Evolutionary conservation across 1,139 yeast genomes (phyloP).

Genomic region (Yamadazyma diospyri): DNA sequence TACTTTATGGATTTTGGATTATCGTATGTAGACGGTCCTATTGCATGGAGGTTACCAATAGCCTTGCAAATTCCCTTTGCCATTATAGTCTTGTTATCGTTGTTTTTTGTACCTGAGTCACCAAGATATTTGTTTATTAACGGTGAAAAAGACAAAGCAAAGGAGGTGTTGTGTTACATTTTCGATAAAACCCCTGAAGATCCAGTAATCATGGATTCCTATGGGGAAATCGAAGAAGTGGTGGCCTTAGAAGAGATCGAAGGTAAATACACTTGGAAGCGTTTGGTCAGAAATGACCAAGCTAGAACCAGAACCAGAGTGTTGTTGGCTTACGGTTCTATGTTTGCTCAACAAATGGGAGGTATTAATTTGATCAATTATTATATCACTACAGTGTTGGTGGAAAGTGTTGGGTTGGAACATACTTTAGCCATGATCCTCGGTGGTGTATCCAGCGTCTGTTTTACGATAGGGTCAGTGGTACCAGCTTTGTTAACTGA

Average conservation of each 20-base stretch:
- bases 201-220: conserved; percentile 8
- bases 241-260: conserved; percentile 13
- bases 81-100: conserved; percentile 38
- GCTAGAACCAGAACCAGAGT: conserved; percentile 44
- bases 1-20: conserved; percentile 67
- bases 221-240: conserved; percentile 12
- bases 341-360: conserved; percentile 56
- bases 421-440: conserved; percentile 54
- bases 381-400: conserved; percentile 73
- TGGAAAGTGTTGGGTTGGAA: conserved; percentile 59
- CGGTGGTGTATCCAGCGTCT: conserved; percentile 56
- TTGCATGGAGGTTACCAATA: conserved; percentile 63
- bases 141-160: conserved; percentile 36
- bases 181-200: conserved; percentile 9
- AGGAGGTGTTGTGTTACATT: conserved; percentile 14
- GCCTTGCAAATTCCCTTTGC: conserved; percentile 49
- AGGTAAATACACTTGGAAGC: conserved; percentile 13
- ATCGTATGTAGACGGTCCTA: conserved; percentile 43
- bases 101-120: conserved; percentile 52
- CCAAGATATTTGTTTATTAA: conserved; percentile 50
- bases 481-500: conserved; percentile 64
- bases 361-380: conserved; percentile 83
- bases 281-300: conserved; percentile 11
- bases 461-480: conserved; percentile 54
- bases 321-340: conserved; percentile 51